These are phyloP conservation scores for Sextonia rubra DNA, from an alignment of 164 flowering plant genomes.

Conservation along the genomic window DNA sequence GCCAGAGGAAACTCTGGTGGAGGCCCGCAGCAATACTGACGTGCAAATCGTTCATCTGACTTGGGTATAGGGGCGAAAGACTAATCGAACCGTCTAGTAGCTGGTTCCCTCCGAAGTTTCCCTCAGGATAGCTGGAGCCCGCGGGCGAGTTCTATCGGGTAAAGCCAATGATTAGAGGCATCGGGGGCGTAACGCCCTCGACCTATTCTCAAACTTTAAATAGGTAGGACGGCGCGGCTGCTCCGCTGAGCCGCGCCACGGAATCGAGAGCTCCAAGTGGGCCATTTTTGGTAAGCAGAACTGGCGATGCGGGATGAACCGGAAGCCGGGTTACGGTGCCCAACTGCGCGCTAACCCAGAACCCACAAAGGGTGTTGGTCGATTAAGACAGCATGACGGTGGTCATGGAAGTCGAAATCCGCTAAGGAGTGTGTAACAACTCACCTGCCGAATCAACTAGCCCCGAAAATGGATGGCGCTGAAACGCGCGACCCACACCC, in stretches of 20 bases:
- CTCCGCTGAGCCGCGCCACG: background rate
- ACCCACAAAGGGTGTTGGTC: slow-evolving; percentile 16
- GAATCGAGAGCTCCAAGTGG: slow-evolving; percentile 14
- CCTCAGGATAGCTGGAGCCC: no score
- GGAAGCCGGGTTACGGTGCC: slow-evolving; percentile 9
- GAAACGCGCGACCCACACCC: slow-evolving; percentile 31
- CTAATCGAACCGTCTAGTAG: no score
- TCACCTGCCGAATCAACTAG: slow-evolving; percentile 42
- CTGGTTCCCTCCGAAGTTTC: no score
- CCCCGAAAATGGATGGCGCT: slow-evolving; percentile 38
- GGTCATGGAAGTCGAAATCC: slow-evolving; percentile 18
- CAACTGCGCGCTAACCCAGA: slow-evolving; percentile 8
- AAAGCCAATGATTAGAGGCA: background rate
- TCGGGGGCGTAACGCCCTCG: background rate
- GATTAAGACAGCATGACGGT: slow-evolving; percentile 11
- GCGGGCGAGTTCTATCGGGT: no score
- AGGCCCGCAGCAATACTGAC: no score
- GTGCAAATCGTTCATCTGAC: no score
- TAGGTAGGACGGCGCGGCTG: background rate
- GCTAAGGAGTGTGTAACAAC: slow-evolving; percentile 34
- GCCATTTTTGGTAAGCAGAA: slow-evolving; percentile 8
- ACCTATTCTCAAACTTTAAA: background rate
- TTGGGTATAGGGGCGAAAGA: no score
- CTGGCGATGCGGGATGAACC: slow-evolving; percentile 13
- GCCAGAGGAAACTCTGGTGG: no score